Evolutionary conservation across 2,329 filamentous ascomycete species (phyloP), one percentile per base, ranked within the genome.

Genomic region (Microcera coccophila): DNA sequence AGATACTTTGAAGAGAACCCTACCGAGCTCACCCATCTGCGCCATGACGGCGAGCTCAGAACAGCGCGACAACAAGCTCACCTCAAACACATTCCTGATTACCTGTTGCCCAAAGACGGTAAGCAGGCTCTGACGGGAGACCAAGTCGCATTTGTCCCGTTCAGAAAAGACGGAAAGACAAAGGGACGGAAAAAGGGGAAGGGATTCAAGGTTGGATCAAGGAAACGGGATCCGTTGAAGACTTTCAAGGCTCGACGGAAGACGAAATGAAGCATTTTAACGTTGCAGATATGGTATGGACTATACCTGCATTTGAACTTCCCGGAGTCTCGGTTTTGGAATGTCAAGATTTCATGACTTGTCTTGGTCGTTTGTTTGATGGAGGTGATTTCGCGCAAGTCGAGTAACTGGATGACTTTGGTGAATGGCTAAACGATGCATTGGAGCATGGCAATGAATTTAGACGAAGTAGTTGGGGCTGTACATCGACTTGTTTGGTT

Each of bases 1-100:
- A 72, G 69, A 39, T 89, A 97, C 72, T 98, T 97, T 60, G 93
- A 97, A 62, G 93, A 98, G 66, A 96, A 98, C 63, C 93, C 93
- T 0, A 82, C 85, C 22, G 91, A 97, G 62, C 70, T 97, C 51
- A 80, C 82, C 28, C 89, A 95, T 62, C 73, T 97, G 53, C 81
- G 91, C 19, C 93, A 98, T 62, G 93, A 98, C 62, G 84, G 84
- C 28, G 91, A 96, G 64, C 74, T 95, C 43, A 79, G 90, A 47
- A 83, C 90, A 18, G 88, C 90, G 12, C 75, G 87, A 45, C 82
- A 90, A 35, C 90, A 97, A 67, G 79, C 86, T 7, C 93, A 98
- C 71, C 72, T 98, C 52, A 94, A 89, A 68, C 88, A 96, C 64
- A 87, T 98, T 2, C 93, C 93, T 0, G 90, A 96, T 36, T 98